Evolutionary conservation across 805 yeast genomes (phyloP).

Genomic region (Brettanomyces naardenensis): DNA sequence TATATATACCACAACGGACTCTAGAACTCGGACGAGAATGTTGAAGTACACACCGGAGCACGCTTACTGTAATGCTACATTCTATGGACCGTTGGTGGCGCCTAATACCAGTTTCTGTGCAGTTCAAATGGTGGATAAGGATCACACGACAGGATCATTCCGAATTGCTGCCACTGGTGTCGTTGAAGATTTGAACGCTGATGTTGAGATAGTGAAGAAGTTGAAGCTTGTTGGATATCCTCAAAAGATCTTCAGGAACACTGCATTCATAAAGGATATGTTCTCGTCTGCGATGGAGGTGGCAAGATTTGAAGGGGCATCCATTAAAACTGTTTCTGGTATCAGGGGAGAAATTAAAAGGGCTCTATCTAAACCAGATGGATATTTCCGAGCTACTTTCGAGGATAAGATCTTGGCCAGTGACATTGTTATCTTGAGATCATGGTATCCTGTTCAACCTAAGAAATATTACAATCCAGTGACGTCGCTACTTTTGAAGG

Average conservation of each 20-base stretch:
- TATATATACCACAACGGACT: conserved; percentile 90
- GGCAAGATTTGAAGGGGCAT: conserved; percentile 97
- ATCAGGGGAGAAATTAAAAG: conserved; percentile 96
- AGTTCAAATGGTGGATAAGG: conserved; percentile 77
- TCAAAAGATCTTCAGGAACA: conserved; percentile 84
- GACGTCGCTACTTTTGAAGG: conserved; percentile 69
- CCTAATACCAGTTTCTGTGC: conserved; percentile 98
- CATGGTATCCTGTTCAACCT: conserved; percentile 94
- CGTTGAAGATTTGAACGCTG: conserved; percentile 85
- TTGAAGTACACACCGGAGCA: conserved; percentile 98
- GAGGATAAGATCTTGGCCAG: conserved; percentile 91
- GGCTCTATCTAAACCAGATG: conserved; percentile 90
- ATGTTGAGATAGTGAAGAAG: conserved; percentile 90
- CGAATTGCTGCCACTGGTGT: conserved; percentile 96
- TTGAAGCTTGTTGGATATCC: conserved; percentile 94
- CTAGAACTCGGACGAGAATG: conserved; percentile 97
- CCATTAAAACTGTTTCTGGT: conserved; percentile 93
- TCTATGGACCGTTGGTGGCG: conserved; percentile 94
- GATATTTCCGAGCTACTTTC: conserved; percentile 91
- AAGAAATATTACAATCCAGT: conserved; percentile 94
- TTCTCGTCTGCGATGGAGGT: conserved; percentile 87
- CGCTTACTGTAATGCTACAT: conserved; percentile 90
- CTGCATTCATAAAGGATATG: conserved; percentile 97
- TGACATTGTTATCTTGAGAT: conserved; percentile 81
- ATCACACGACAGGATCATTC: conserved; percentile 81